Evolutionary conservation across 2,329 filamentous ascomycete genomes (phyloP), one percentile per base, ranked within the genome.

Genomic region (Sarocladium kiliense): DNA sequence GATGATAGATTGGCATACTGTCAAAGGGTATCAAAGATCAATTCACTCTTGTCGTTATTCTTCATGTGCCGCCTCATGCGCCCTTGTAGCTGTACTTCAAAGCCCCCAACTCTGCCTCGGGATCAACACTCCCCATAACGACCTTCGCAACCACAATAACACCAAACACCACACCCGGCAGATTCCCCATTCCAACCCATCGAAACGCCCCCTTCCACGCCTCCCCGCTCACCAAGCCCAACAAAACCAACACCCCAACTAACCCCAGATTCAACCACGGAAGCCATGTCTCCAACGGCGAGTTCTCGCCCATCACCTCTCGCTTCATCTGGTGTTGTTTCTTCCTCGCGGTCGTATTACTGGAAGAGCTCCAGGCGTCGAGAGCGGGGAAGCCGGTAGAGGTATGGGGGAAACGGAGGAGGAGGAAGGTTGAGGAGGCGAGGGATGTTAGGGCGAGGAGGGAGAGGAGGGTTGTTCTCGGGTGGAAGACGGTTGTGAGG

Each of bases 81-180:
- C 86, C 86, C 64, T 87, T 89, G 64, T 83, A 87, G 54, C 78
- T 75, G 70, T 89, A 89, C 66, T 74, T 81, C 63, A 89, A 72
- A 54, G 70, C 73, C 50, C 78, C 73, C 62, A 92, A 69, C 63
- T 88, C 87, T 58, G 74, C 71, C 64, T 82, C 84, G 4, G 88
- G 80, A 70, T 91, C 86, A 9, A 91, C 80, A 49, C 83, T 77
- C 3, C 79, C 78, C 79, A 91, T 85, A 64, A 87, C 76, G 53
- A 81, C 70, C 69, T 90, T 85, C 27, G 82, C 82, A 47, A 80
- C 68, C 56, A 90, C 62, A 5, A 85, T 77, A 19, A 88, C 74
- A 1, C 61, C 75, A 62, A 88, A 85, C 1, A 91, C 78, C 2
- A 85, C 67, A 0, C 71, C 74, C 0, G 84, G 82, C 53, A 86